Evolutionary conservation across 164 flowering plant species (phyloP).

Genomic region (Umbellularia californica): DNA sequence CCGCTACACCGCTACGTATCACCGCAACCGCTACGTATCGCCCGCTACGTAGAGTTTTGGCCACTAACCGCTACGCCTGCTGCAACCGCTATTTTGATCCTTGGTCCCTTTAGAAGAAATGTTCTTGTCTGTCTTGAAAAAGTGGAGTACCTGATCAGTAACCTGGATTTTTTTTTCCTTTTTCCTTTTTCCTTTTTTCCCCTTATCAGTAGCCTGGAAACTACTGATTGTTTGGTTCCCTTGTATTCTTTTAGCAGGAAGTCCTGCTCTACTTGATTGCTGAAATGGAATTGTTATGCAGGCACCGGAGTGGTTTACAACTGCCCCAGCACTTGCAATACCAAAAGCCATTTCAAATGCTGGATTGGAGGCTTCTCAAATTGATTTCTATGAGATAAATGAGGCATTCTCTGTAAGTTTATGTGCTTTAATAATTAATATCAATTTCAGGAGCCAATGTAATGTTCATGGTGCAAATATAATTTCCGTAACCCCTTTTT

Average conservation of each 20-base stretch:
- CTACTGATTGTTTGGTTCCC: background rate
- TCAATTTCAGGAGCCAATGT: background rate
- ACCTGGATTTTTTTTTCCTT: too few species aligned
- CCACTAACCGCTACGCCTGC: too few species aligned
- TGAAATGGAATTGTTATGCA: slow-evolving; percentile 29
- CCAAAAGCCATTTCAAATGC: slow-evolving; percentile 92
- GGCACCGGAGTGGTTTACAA: slow-evolving; percentile 92
- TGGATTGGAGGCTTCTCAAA: slow-evolving; percentile 73
- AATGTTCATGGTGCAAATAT: background rate
- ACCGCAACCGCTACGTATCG: too few species aligned
- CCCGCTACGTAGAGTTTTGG: too few species aligned
- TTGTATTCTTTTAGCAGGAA: background rate
- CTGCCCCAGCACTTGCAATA: slow-evolving; percentile 93
- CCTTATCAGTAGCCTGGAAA: background rate
- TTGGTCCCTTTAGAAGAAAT: too few species aligned
- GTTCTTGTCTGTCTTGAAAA: background rate
- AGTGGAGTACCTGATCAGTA: background rate
- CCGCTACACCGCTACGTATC: too few species aligned
- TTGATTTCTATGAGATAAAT: slow-evolving; percentile 92
- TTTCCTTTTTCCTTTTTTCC: too few species aligned
- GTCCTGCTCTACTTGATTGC: background rate
- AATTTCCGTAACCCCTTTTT: background rate
- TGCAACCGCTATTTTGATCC: too few species aligned
- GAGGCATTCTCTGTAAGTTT: slow-evolving; percentile 89
- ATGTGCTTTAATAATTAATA: slow-evolving; percentile 1